Evolutionary conservation across 2,329 filamentous ascomycete genomes (phyloP).

Genomic region (Monascus ruber): DNA sequence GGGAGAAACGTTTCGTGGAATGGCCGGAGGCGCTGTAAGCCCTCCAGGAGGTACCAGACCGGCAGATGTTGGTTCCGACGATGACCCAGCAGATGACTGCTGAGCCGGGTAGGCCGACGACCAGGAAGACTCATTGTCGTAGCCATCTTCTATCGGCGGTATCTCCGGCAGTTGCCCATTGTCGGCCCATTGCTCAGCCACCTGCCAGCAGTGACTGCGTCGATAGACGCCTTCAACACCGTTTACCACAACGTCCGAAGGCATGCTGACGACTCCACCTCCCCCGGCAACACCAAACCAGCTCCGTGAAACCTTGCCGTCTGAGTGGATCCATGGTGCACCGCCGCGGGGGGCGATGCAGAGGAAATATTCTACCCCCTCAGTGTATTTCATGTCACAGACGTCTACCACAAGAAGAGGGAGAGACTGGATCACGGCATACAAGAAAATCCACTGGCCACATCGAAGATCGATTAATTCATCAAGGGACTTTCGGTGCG

Average conservation of each 20-base stretch:
- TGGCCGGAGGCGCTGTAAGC: conserved; percentile 24
- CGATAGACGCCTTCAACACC: conserved; percentile 58
- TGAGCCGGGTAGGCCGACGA: conserved; percentile 28
- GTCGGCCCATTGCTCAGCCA: conserved; percentile 50
- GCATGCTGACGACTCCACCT: conserved; percentile 49
- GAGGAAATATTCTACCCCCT: conserved; percentile 40
- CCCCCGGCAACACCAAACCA: conserved; percentile 51
- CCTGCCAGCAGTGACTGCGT: conserved; percentile 58
- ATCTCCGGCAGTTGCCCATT: conserved; percentile 24
- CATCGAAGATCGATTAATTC: conserved; percentile 37
- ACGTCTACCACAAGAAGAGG: conserved; percentile 41
- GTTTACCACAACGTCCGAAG: conserved; percentile 53
- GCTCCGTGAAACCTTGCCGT: conserved; percentile 31
- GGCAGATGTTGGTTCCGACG: conserved; percentile 22
- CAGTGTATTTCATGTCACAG: conserved; percentile 31
- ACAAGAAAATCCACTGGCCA: conserved; percentile 42
- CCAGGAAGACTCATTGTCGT: conserved; percentile 26
- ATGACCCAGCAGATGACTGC: conserved; percentile 26
- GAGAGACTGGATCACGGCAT: conserved; percentile 38
- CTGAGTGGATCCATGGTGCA: conserved; percentile 38
- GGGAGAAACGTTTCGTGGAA: conserved; percentile 24
- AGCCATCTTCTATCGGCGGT: conserved; percentile 22
- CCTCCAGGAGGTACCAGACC: conserved; percentile 20
- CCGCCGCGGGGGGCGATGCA: conserved; percentile 39
- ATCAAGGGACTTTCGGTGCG: conserved; percentile 32